These are phyloP conservation scores for Pythium insidiosum DNA, from an alignment of 352 stramenopile genomes.

Conservation along the genomic window DNA sequence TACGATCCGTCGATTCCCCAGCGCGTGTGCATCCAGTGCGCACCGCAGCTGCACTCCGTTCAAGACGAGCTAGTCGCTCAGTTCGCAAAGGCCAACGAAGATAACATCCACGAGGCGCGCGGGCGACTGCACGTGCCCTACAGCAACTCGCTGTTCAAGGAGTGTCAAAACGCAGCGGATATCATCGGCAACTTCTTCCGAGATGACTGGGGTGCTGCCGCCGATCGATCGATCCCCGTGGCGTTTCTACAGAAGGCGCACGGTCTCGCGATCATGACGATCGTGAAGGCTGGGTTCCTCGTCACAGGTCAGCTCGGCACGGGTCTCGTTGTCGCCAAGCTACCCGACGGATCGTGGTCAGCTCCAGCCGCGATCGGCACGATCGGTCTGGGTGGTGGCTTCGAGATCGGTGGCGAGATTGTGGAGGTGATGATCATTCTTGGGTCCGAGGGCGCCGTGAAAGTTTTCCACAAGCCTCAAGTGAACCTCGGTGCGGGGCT, in stretches of 20 bases:
- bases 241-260: constrained; percentile 45
- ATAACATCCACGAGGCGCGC: constrained; percentile 30
- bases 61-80: constrained; percentile 40
- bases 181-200: constrained; percentile 68
- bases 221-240: constrained; percentile 22
- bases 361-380: constrained; percentile 88
- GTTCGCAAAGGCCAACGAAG: constrained; percentile 30
- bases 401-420: constrained; percentile 82
- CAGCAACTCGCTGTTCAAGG: constrained; percentile 37
- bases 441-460: constrained; percentile 80
- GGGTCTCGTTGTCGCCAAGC: constrained; percentile 74
- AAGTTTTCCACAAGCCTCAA: constrained; percentile 77
- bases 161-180: constrained; percentile 53
- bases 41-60: constrained; percentile 28
- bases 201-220: constrained; percentile 28
- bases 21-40: constrained; percentile 46
- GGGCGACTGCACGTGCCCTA: constrained; percentile 40
- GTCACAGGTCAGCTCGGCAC: constrained; percentile 54
- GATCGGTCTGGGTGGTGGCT: constrained; percentile 71
- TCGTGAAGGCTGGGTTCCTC: constrained; percentile 46
- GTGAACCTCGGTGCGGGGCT: constrained; percentile 85
- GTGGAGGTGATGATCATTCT: constrained; percentile 90
- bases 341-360: constrained; percentile 81
- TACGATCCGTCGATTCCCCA: constrained; percentile 53
- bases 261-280: constrained; percentile 43